Evolutionary conservation across 2,329 filamentous ascomycete species (phyloP).

Genomic region (Fragosphaeria purpurea): DNA sequence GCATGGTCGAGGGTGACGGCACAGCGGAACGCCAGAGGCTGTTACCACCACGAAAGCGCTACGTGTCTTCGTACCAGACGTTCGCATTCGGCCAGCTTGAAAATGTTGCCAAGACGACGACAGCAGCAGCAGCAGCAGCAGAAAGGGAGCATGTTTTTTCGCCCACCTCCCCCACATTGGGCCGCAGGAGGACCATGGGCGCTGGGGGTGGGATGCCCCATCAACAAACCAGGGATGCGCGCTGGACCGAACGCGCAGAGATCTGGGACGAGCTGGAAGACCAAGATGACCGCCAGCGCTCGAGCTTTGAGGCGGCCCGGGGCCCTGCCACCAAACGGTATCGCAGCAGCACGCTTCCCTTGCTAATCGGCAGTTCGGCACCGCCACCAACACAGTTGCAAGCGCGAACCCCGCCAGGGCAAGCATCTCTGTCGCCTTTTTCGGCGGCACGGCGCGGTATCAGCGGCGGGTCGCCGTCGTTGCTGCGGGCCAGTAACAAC

Average conservation of each 20-base stretch:
- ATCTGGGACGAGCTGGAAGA: constrained; percentile 88
- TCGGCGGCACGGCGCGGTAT: constrained; percentile 22
- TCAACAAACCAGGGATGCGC: constrained; percentile 25
- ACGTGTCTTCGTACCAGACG: constrained; percentile 33
- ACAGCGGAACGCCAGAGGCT: constrained; percentile 16
- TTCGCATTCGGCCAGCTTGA: constrained; percentile 24
- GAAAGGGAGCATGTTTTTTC: neutral
- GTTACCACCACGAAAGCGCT: constrained; percentile 12
- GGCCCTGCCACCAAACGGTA: constrained; percentile 21
- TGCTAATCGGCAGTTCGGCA: constrained; percentile 24
- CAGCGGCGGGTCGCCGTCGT: constrained; percentile 18
- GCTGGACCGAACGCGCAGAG: constrained; percentile 61
- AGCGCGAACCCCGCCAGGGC: neutral
- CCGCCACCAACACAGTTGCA: neutral
- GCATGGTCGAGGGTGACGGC: constrained; percentile 19
- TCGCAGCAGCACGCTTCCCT: constrained; percentile 40
- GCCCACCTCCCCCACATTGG: neutral
- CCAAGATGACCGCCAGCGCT: constrained; percentile 37
- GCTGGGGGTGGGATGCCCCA: constrained; percentile 2
- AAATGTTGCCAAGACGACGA: neutral
- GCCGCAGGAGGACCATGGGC: constrained; percentile 28
- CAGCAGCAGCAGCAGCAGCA: neutral
- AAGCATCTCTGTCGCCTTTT: constrained; percentile 12
- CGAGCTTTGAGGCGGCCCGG: neutral
- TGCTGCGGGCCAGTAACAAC: constrained; percentile 7